These are phyloP conservation scores for Colletotrichum sp. DNA, from an alignment of 2,329 filamentous ascomycete species.

Conservation along the genomic window DNA sequence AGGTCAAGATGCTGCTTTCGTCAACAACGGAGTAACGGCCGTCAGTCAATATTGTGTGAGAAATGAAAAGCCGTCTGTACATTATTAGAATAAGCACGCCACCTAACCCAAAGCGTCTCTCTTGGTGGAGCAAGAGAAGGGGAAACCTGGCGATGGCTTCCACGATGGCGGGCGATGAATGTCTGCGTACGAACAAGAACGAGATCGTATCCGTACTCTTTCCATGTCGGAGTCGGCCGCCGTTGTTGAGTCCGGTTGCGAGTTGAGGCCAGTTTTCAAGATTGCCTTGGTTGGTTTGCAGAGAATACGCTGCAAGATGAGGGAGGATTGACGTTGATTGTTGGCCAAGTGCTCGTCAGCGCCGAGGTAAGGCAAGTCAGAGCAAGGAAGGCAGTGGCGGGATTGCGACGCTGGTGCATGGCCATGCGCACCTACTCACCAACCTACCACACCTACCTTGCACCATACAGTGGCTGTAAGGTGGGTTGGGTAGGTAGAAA, in stretches of 20 bases:
- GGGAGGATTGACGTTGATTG: constrained; percentile 10
- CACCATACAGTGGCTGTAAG: too few relatives aligned
- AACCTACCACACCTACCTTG: background rate
- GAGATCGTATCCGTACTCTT: constrained; percentile 7
- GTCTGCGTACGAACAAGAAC: background rate
- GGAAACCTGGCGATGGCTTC: background rate
- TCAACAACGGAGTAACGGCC: background rate
- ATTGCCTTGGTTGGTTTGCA: background rate
- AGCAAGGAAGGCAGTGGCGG: constrained; percentile 8
- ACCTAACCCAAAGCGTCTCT: background rate
- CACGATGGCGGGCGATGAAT: background rate
- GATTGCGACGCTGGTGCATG: background rate
- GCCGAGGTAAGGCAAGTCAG: background rate
- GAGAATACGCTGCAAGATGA: constrained; percentile 12
- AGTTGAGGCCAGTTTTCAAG: background rate
- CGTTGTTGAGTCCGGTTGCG: background rate
- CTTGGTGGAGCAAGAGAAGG: background rate
- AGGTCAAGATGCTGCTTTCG: background rate
- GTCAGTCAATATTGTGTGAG: background rate
- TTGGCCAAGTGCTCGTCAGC: background rate
- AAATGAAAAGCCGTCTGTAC: background rate
- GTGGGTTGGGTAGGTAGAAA: background rate
- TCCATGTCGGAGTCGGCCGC: background rate
- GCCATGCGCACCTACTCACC: background rate
- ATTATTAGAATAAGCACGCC: background rate